Conservation (phyloP, 352 stramenopile genomes). For the Pythium aquatile region DNA sequence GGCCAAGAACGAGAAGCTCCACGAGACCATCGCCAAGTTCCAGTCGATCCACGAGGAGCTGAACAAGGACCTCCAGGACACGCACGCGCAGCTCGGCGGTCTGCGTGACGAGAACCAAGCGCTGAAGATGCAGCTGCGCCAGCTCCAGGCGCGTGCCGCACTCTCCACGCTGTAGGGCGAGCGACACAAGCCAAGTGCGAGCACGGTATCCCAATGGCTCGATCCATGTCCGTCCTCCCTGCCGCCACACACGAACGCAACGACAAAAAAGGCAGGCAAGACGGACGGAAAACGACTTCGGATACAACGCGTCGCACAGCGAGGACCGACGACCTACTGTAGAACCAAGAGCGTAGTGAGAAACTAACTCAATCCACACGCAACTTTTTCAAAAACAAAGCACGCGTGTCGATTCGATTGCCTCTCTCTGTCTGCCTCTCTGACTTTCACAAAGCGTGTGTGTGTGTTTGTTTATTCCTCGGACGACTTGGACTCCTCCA, state of each 20-base stretch:
- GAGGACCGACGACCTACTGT: too few relatives aligned
- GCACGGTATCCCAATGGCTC: conserved; percentile 23
- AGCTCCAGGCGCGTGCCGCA: conserved; percentile 60
- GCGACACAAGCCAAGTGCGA: background rate
- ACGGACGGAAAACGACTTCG: conserved; percentile 15
- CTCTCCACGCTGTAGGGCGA: conserved; percentile 37
- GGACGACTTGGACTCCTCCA: conserved; percentile 65
- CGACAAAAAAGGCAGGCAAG: conserved; percentile 12
- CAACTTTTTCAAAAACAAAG: background rate
- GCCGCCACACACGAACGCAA: background rate
- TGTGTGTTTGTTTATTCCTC: conserved; percentile 45
- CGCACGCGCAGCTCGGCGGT: conserved; percentile 44
- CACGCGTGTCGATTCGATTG: background rate
- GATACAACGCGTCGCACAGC: background rate
- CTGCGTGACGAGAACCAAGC: conserved; percentile 57
- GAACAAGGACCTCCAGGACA: conserved; percentile 44
- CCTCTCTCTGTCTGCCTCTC: background rate
- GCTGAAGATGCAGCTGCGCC: conserved; percentile 58
- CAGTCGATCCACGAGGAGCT: conserved; percentile 63
- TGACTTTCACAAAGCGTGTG: background rate
- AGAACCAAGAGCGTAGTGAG: too few relatives aligned
- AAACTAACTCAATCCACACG: too few relatives aligned
- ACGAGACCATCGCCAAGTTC: conserved; percentile 69
- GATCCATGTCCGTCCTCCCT: conserved; percentile 23
- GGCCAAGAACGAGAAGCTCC: conserved; percentile 70